These are phyloP conservation scores for Fusarium coffeatum DNA, from an alignment of 2,329 filamentous ascomycete species.

Conservation along the genomic window DNA sequence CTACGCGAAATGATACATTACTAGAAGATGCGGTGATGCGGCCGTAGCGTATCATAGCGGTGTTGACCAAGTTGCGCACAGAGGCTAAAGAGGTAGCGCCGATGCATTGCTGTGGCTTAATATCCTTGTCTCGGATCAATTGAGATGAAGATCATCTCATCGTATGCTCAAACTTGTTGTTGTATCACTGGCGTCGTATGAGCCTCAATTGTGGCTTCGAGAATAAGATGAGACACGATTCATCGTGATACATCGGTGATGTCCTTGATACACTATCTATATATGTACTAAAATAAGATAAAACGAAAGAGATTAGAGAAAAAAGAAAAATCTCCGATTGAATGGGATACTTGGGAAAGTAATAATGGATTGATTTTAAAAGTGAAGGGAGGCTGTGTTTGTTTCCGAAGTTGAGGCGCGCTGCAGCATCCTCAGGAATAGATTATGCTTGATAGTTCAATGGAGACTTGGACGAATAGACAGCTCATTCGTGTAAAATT, in stretches of 20 bases:
- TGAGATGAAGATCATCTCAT: conserved; percentile 25
- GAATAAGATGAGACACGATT: conserved; percentile 2
- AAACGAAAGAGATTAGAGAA: background rate
- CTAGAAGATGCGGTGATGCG: conserved; percentile 14
- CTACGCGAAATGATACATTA: conserved; percentile 6
- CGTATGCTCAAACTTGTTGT: background rate
- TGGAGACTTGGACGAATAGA: background rate
- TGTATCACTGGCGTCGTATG: background rate
- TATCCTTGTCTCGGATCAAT: conserved; percentile 28
- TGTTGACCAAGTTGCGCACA: background rate
- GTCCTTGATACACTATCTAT: background rate
- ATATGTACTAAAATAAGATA: background rate
- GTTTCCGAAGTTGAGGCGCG: conserved; percentile 25
- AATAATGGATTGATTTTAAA: conserved; percentile 13
- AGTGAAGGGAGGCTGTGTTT: conserved; percentile 19
- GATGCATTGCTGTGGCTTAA: conserved; percentile 19
- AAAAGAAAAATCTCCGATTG: conserved; percentile 15
- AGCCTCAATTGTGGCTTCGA: conserved; percentile 1
- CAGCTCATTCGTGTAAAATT: conserved; percentile 11
- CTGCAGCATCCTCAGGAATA: conserved; percentile 38
- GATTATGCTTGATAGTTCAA: conserved; percentile 30
- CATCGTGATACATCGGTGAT: conserved; percentile 9
- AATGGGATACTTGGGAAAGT: background rate
- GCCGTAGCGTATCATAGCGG: conserved; percentile 17
- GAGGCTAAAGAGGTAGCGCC: conserved; percentile 1